A percentile compares a stretch with the other conserved stretches of the same genome.
These are phyloP conservation scores for Plasmodium cynomolgi DNA, from an alignment of 169 alveolate species.

Conservation along the genomic window DNA sequence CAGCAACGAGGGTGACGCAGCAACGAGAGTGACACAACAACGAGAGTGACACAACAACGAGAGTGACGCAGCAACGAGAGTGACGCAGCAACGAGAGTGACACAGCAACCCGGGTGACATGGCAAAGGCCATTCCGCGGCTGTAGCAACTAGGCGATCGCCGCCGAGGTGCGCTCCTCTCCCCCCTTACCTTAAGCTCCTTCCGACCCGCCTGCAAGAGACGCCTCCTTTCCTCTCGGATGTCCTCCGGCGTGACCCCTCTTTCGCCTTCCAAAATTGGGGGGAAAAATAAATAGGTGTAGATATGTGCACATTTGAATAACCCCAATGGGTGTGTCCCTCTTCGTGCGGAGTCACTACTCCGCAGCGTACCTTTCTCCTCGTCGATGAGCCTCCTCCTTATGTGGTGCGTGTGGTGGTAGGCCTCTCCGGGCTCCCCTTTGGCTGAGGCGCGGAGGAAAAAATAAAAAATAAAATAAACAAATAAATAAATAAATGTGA, in stretches of 20 bases:
- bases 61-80: too few species aligned
- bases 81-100: too few species aligned
- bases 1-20: too few species aligned
- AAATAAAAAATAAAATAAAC: too few species aligned
- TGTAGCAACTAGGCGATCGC: too few species aligned
- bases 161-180: neutral
- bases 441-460: neutral
- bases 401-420: slow-evolving; percentile 52
- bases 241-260: slow-evolving; percentile 13
- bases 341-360: neutral
- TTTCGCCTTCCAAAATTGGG: slow-evolving; percentile 5
- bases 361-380: slow-evolving; percentile 14
- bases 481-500: neutral
- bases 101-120: too few species aligned
- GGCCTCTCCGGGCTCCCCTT: neutral
- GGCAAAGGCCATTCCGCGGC: too few species aligned
- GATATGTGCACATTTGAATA: neutral
- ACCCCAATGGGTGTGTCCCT: neutral
- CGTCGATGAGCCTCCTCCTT: slow-evolving; percentile 50
- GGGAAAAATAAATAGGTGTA: neutral
- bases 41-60: neutral
- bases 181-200: slow-evolving; percentile 27
- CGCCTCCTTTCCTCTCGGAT: slow-evolving; percentile 34
- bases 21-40: too few species aligned
- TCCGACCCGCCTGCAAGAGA: slow-evolving; percentile 24